Evolutionary conservation across 108 stramenopile species (phyloP).

Genomic region (Ochromonas danica): DNA sequence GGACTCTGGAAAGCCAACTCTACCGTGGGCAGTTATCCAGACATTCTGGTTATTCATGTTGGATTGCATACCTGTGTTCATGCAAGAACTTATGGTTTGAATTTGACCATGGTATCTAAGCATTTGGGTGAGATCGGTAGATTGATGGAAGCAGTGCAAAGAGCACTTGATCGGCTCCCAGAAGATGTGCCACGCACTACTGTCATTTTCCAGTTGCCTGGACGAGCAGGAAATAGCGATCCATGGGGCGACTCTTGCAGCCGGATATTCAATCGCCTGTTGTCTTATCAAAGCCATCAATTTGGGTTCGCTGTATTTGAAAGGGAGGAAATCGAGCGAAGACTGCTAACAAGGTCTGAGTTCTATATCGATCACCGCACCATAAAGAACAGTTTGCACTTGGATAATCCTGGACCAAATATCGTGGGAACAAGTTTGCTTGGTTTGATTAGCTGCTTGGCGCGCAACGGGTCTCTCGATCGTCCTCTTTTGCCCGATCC

Average conservation of each 20-base stretch:
- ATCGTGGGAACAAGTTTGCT: neutral
- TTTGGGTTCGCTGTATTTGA: neutral
- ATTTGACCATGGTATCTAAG: neutral
- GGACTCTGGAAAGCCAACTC: constrained; percentile 1
- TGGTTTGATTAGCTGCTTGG: constrained; percentile 1
- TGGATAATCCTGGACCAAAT: constrained; percentile 16
- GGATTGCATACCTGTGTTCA: constrained; percentile 3
- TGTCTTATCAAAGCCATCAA: neutral
- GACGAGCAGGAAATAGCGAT: neutral
- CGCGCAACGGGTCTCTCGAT: neutral
- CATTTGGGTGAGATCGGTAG: neutral
- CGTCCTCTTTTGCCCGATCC: neutral
- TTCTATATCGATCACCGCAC: neutral
- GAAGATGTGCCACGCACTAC: neutral
- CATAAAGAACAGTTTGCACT: neutral
- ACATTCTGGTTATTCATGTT: constrained; percentile 9
- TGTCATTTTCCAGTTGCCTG: neutral
- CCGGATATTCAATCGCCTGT: neutral
- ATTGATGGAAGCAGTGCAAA: neutral
- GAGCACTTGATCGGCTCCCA: neutral
- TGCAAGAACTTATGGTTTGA: neutral
- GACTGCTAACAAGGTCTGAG: neutral
- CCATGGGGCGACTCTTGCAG: neutral
- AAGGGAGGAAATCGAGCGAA: neutral
- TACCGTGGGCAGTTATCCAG: neutral